phyloP scores from a whole-genome alignment of 2,329 filamentous ascomycete genomes.

The Ambrosiella beaveri region DNA sequence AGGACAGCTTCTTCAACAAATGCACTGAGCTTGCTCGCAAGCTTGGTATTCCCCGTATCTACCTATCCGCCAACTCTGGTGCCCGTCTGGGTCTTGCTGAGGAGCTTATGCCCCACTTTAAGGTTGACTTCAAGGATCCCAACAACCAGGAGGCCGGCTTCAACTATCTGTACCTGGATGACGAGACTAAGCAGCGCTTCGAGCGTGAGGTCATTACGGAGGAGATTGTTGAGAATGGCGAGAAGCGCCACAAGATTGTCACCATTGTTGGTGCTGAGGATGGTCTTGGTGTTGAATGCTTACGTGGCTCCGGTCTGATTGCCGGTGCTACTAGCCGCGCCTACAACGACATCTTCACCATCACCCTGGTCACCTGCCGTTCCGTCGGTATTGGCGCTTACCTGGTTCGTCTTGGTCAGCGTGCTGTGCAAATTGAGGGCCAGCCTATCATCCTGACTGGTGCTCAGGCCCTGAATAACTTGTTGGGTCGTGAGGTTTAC shows the following conservation, averaged over 20 bases:
- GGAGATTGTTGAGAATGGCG: slow-evolving; percentile 66
- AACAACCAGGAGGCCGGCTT: slow-evolving; percentile 73
- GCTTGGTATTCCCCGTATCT: slow-evolving; percentile 89
- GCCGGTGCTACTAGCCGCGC: slow-evolving; percentile 91
- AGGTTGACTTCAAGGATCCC: slow-evolving; percentile 84
- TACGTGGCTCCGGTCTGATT: slow-evolving; percentile 93
- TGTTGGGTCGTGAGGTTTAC: slow-evolving; percentile 94
- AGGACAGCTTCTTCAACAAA: slow-evolving; percentile 98
- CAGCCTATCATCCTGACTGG: slow-evolving; percentile 98
- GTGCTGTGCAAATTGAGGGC: slow-evolving; percentile 96
- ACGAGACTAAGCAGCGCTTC: slow-evolving; percentile 72
- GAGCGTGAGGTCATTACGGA: slow-evolving; percentile 64
- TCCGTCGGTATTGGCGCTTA: slow-evolving; percentile 99
- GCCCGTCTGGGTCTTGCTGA: slow-evolving; percentile 92
- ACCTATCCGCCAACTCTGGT: slow-evolving; percentile 96
- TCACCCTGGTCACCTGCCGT: slow-evolving; percentile 91
- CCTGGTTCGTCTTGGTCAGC: slow-evolving; percentile 91
- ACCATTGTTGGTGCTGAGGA: slow-evolving; percentile 89
- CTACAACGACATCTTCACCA: slow-evolving; percentile 97
- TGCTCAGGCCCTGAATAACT: slow-evolving; percentile 93
- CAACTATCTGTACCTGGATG: slow-evolving; percentile 89
- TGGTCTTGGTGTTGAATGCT: slow-evolving; percentile 90
- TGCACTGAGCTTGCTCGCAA: slow-evolving; percentile 91
- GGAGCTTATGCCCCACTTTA: slow-evolving; percentile 93
- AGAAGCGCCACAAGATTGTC: slow-evolving; percentile 84